phyloP scores from a whole-genome alignment of 441 rosid genomes.

The Gossypium gossypioides region DNA sequence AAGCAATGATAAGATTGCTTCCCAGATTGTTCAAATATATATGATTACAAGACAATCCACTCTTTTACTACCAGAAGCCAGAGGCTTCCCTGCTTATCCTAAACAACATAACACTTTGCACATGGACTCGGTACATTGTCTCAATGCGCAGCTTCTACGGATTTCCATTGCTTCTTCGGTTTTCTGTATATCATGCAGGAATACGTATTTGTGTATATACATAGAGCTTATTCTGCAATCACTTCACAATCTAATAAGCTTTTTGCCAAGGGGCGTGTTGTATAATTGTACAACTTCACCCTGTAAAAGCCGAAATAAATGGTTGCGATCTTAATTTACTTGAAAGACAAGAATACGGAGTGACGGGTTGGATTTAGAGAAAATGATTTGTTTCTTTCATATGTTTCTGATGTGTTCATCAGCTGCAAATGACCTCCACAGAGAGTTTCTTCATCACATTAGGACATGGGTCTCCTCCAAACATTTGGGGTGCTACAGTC shows the following conservation, averaged over 20 bases:
- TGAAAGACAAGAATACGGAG: constrained; percentile 17
- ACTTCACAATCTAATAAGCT: constrained; percentile 19
- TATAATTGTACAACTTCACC: constrained; percentile 81
- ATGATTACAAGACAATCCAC: constrained; percentile 3
- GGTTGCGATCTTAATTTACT: constrained; percentile 17
- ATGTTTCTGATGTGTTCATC: constrained; percentile 16
- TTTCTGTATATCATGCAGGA: constrained; percentile 6
- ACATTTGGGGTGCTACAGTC: constrained; percentile 82
- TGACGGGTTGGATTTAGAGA: constrained; percentile 9
- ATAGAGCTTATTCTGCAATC: constrained; percentile 24
- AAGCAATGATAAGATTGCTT: constrained; percentile 27
- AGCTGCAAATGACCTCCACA: constrained; percentile 78
- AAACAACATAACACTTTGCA: constrained; percentile 24
- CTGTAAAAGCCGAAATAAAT: constrained; percentile 29
- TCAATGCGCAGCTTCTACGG: constrained; percentile 37
- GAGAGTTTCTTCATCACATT: constrained; percentile 81
- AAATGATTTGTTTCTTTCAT: constrained; percentile 9
- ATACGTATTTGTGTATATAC: constrained; percentile 9
- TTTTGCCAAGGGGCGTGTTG: constrained; percentile 39
- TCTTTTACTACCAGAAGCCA: constrained; percentile 25
- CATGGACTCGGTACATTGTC: constrained; percentile 50
- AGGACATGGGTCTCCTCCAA: constrained; percentile 91
- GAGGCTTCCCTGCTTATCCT: constrained; percentile 29
- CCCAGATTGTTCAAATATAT: constrained; percentile 12
- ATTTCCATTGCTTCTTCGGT: background rate